Evolutionary conservation across 306 rosid genomes (phyloP).

Genomic region (Chamaecrista fasciculata): DNA sequence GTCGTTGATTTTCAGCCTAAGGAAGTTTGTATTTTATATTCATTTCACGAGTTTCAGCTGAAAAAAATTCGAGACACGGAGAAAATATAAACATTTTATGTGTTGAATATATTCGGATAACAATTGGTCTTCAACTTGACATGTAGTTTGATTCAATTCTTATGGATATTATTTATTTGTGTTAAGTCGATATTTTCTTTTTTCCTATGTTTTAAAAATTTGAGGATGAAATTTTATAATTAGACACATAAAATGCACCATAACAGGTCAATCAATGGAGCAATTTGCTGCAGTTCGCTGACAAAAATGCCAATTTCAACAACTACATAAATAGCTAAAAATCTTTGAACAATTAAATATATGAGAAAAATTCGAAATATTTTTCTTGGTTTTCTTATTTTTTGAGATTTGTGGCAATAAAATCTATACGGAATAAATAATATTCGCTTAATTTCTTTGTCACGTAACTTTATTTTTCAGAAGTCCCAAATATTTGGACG

Average conservation of each 20-base stretch:
- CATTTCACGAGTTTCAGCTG: background rate
- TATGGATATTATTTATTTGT: background rate
- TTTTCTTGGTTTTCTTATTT: background rate
- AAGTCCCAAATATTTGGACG: background rate
- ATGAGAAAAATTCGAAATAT: background rate
- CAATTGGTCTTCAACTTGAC: background rate
- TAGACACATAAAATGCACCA: background rate
- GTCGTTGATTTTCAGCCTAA: conserved; percentile 25
- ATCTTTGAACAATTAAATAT: background rate
- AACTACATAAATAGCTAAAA: background rate
- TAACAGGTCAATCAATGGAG: background rate
- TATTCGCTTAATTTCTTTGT: background rate
- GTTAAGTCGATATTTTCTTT: too few relatives aligned
- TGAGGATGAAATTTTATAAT: background rate
- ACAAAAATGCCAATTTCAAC: background rate
- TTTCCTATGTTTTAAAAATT: background rate
- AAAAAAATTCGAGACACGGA: background rate
- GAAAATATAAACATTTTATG: background rate
- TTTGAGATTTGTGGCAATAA: background rate
- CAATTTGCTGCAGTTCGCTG: background rate
- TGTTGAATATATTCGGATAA: background rate
- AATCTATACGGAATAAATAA: background rate
- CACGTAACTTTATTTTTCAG: background rate
- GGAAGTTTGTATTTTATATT: background rate
- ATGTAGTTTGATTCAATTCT: background rate